A percentile compares a stretch with the other conserved stretches of the same genome.
Conservation (phyloP, 768 basidiomycete genomes). For the Macrocybe gigantea region DNA sequence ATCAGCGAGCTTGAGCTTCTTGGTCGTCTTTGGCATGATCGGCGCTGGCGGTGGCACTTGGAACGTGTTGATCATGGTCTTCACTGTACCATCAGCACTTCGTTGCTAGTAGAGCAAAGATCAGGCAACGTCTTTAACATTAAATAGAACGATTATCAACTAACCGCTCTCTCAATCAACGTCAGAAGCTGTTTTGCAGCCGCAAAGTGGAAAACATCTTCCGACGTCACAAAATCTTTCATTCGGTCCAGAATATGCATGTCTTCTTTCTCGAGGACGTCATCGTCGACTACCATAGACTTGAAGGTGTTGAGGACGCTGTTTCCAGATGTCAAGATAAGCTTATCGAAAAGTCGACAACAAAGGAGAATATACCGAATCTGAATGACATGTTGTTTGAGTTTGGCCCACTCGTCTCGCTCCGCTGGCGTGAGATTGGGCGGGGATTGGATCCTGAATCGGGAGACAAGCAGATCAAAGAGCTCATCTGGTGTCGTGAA, state of each 20-base stretch:
- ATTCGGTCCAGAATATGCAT: constrained; percentile 75
- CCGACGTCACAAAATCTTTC: constrained; percentile 68
- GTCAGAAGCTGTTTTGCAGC: constrained; percentile 73
- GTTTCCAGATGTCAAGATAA: constrained; percentile 5
- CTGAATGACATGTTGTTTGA: constrained; percentile 85
- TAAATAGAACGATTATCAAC: constrained; percentile 20
- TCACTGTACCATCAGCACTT: constrained; percentile 50
- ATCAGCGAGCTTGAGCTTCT: constrained; percentile 78
- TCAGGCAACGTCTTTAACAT: constrained; percentile 2
- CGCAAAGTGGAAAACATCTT: constrained; percentile 55
- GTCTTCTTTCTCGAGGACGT: constrained; percentile 85
- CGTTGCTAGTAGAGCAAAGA: constrained; percentile 26
- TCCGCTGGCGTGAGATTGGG: constrained; percentile 56
- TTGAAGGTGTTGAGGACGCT: constrained; percentile 91
- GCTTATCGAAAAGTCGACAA: not conserved
- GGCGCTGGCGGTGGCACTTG: constrained; percentile 66
- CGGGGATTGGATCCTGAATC: constrained; percentile 78
- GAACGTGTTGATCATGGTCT: constrained; percentile 43
- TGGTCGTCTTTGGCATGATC: constrained; percentile 63
- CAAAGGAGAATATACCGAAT: constrained; percentile 55
- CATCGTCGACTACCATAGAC: constrained; percentile 80
- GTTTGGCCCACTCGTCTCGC: constrained; percentile 69
- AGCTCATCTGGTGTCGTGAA: constrained; percentile 83
- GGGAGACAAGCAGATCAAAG: constrained; percentile 71
- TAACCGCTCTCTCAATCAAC: constrained; percentile 74